Percentiles rank a stretch among this genome's conserved stretches.
Conservation (phyloP, 345 rosid genomes). For the Eutrema yunnanense region DNA sequence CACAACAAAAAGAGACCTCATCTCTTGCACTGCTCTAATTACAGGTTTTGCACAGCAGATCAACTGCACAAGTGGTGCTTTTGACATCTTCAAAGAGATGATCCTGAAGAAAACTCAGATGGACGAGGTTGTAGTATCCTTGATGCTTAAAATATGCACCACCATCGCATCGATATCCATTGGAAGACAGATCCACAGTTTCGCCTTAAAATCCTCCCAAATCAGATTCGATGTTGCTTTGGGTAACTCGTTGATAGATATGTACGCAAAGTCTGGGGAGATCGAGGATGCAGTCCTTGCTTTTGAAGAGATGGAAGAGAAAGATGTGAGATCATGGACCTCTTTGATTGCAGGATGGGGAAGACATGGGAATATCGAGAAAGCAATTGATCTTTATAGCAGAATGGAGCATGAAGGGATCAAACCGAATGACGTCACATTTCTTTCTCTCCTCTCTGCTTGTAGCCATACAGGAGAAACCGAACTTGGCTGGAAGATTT, state of each 20-base stretch:
- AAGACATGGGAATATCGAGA: conserved; percentile 49
- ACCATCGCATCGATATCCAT: conserved; percentile 35
- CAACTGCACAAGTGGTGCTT: conserved; percentile 29
- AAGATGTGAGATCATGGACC: conserved; percentile 69
- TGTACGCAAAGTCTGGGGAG: conserved; percentile 76
- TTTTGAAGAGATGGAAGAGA: conserved; percentile 48
- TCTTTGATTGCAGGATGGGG: conserved; percentile 65
- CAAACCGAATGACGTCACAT: conserved; percentile 60
- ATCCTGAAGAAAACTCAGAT: conserved; percentile 35
- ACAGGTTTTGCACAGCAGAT: conserved; percentile 43
- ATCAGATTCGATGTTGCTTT: conserved; percentile 41
- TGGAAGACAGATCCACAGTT: conserved; percentile 69
- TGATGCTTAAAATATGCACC: conserved; percentile 61
- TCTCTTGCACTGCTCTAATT: conserved; percentile 61
- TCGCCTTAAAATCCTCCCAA: conserved; percentile 41
- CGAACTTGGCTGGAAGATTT: conserved; percentile 50
- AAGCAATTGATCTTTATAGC: conserved; percentile 50
- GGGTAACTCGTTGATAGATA: conserved; percentile 63
- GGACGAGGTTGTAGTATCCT: conserved; percentile 50
- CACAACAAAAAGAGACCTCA: conserved; percentile 38
- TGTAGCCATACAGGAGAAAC: conserved; percentile 64
- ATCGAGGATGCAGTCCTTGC: conserved; percentile 46
- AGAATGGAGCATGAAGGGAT: conserved; percentile 49
- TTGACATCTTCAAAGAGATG: conserved; percentile 52
- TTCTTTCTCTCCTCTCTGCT: conserved; percentile 59